Percentiles rank a stretch among this genome's conserved stretches.
Evolutionary conservation across 345 rosid genomes (phyloP).

Genomic region (Syzygium aromaticum): DNA sequence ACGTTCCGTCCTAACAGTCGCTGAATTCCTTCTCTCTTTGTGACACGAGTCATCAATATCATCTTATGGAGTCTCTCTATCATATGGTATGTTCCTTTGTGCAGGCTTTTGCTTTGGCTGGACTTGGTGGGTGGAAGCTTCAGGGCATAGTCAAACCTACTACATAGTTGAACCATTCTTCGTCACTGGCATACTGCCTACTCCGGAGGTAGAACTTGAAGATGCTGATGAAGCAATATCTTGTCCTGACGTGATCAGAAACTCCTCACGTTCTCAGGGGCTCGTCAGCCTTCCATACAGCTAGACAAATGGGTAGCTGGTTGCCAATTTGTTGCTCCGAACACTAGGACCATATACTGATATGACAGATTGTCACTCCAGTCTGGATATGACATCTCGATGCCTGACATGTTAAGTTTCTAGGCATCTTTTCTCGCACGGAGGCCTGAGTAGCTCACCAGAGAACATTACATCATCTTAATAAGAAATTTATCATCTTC

Average conservation of each 20-base stretch:
- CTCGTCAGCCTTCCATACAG: neutral
- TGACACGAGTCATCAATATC: neutral
- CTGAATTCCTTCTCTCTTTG: neutral
- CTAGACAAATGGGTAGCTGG: neutral
- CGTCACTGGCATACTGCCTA: neutral
- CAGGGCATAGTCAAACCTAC: slow-evolving; percentile 73
- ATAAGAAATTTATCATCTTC: neutral
- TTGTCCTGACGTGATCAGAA: neutral
- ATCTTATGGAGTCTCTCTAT: slow-evolving; percentile 3
- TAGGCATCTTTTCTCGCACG: neutral
- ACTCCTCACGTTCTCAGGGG: neutral
- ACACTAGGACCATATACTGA: neutral
- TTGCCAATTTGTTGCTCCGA: neutral
- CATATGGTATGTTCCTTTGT: slow-evolving; percentile 1
- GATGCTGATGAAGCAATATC: neutral
- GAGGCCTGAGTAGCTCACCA: neutral
- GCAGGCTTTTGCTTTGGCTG: slow-evolving; percentile 80
- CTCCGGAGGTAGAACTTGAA: neutral
- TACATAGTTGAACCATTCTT: neutral
- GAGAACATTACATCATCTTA: neutral
- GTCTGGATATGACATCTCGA: neutral
- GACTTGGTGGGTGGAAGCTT: slow-evolving; percentile 95
- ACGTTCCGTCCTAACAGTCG: neutral
- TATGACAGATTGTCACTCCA: neutral
- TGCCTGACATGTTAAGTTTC: neutral